Percentiles rank a stretch among this genome's conserved stretches.
phyloP scores from a whole-genome alignment of 352 stramenopile species.

The Pythium guiyangense region DNA sequence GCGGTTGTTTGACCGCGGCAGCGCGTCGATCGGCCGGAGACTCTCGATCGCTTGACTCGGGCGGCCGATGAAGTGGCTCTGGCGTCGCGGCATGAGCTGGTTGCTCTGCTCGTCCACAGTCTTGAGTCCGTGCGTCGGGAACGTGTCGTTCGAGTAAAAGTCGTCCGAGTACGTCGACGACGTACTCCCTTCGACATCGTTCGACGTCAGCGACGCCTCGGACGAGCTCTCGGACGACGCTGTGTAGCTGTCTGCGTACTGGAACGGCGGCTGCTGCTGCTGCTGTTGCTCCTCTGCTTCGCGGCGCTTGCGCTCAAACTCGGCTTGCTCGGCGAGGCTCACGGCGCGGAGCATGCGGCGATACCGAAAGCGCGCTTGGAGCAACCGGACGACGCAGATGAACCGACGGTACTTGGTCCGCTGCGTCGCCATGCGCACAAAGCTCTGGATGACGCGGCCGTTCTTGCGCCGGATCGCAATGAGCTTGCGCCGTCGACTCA shows the following conservation, averaged over 20 bases:
- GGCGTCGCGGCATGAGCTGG: constrained; percentile 34
- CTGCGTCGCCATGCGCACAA: constrained; percentile 49
- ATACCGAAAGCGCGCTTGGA: constrained; percentile 73
- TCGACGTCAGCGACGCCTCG: constrained; percentile 51
- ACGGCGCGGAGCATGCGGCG: constrained; percentile 26
- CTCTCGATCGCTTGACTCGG: constrained; percentile 38
- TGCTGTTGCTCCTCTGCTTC: constrained; percentile 12
- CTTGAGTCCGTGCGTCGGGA: constrained; percentile 61
- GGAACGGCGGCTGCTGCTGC: constrained; percentile 16
- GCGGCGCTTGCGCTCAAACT: constrained; percentile 18
- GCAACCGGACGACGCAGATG: constrained; percentile 39
- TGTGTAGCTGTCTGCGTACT: constrained; percentile 68
- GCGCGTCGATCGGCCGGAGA: constrained; percentile 47
- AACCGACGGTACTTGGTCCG: constrained; percentile 53
- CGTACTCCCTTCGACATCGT: constrained; percentile 66
- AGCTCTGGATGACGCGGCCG: constrained; percentile 45
- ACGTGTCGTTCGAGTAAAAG: constrained; percentile 48
- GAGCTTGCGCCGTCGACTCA: constrained; percentile 22
- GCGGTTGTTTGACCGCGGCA: constrained; percentile 25
- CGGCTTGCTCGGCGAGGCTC: constrained; percentile 6
- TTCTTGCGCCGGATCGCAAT: constrained; percentile 35
- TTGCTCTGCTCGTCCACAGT: constrained; percentile 72
- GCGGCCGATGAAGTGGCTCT: constrained; percentile 20
- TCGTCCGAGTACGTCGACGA: constrained; percentile 72
- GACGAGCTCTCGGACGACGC: constrained; percentile 67